Conservation (phyloP, 1,139 yeast genomes). For the Scheffersomyces stambukii region DNA sequence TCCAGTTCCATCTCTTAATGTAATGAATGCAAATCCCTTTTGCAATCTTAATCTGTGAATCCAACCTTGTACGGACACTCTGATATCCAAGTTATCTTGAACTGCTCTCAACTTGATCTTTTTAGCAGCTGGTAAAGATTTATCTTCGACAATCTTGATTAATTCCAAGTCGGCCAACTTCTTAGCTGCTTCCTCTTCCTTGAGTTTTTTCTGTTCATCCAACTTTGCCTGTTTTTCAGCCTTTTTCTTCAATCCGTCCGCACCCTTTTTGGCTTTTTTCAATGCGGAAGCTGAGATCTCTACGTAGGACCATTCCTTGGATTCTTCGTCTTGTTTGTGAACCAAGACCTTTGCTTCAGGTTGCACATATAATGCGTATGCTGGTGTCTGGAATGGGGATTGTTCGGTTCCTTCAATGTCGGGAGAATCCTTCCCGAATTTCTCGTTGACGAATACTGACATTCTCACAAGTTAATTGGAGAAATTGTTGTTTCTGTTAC, state of each 20-base stretch:
- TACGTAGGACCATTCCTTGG: constrained; percentile 52
- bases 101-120: constrained; percentile 61
- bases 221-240: constrained; percentile 72
- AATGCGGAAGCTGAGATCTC: constrained; percentile 90
- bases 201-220: constrained; percentile 57
- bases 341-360: constrained; percentile 62
- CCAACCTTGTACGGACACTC: constrained; percentile 91
- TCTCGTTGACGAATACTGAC: constrained; percentile 66
- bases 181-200: constrained; percentile 64
- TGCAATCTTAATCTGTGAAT: constrained; percentile 90
- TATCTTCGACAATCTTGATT: constrained; percentile 69
- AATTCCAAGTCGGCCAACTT: constrained; percentile 72
- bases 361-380: constrained; percentile 65
- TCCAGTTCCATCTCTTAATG: constrained; percentile 94
- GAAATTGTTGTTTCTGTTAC: too few species aligned
- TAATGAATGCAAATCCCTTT: constrained; percentile 87
- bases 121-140: constrained; percentile 63
- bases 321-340: constrained; percentile 51
- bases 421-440: constrained; percentile 59
- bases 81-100: constrained; percentile 48
- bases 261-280: constrained; percentile 96
- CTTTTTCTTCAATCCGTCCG: constrained; percentile 87
- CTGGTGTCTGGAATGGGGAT: constrained; percentile 75
- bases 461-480: too few species aligned
- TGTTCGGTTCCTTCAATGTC: constrained; percentile 57